Evolutionary conservation across 331 rosid genomes (phyloP).

Genomic region (Rhamnella rubrinervis): DNA sequence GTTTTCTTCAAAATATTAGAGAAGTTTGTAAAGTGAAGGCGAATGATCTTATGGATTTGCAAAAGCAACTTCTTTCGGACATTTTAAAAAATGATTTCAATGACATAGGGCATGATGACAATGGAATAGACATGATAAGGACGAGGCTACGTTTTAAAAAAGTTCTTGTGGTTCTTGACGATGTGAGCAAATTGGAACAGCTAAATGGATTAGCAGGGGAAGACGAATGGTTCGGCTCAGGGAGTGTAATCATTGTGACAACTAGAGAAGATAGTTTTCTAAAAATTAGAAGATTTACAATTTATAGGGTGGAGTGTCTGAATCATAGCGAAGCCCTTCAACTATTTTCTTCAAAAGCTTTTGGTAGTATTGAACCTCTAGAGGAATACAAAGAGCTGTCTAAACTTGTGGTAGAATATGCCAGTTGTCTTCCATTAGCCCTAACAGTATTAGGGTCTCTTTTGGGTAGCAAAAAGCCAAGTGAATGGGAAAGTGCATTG

Average conservation of each 20-base stretch:
- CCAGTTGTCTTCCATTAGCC: too few species aligned
- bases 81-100: neutral
- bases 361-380: too few species aligned
- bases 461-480: neutral
- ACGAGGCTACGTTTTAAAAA: neutral
- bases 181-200: neutral
- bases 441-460: too few species aligned
- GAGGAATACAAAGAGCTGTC: too few species aligned
- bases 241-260: constrained; percentile 4
- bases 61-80: constrained; percentile 19
- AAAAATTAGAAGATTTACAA: too few species aligned
- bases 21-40: neutral
- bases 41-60: constrained; percentile 8
- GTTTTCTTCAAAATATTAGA: constrained; percentile 18
- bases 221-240: neutral
- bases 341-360: neutral
- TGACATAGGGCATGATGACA: neutral
- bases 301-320: too few species aligned
- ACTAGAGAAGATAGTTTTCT: neutral
- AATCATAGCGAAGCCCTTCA: neutral
- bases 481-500: constrained; percentile 1
- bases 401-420: too few species aligned
- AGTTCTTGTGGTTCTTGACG: neutral
- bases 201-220: neutral
- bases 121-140: neutral